These are phyloP conservation scores for Neofusicoccum laricinum DNA, from an alignment of 2,329 filamentous ascomycete species.

Conservation along the genomic window DNA sequence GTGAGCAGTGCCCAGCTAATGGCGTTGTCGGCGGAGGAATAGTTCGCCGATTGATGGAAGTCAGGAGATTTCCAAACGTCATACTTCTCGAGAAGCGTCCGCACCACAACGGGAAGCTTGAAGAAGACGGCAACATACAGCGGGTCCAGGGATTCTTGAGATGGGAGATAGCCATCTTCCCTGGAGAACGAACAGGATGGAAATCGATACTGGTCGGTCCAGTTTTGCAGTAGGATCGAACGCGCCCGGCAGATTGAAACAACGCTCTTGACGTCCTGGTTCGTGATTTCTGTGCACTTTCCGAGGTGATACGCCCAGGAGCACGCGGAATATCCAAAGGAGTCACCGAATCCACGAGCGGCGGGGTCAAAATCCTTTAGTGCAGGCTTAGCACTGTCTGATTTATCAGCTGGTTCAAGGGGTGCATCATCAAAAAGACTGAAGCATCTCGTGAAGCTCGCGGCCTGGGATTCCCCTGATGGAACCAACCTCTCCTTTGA, in stretches of 20 bases:
- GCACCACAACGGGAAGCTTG: background rate
- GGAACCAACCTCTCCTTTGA: background rate
- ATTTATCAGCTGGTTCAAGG: too few species aligned
- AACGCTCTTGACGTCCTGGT: background rate
- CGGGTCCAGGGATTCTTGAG: background rate
- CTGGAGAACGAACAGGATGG: background rate
- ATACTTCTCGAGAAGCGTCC: background rate
- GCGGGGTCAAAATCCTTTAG: background rate
- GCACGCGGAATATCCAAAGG: background rate
- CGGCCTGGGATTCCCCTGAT: background rate
- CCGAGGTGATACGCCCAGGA: background rate
- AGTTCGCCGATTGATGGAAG: background rate
- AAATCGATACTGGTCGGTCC: background rate
- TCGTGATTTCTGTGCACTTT: background rate
- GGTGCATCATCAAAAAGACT: background rate
- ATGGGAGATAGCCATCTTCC: background rate
- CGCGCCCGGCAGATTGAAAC: background rate
- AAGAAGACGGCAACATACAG: background rate
- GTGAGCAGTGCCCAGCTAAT: background rate
- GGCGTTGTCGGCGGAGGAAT: background rate
- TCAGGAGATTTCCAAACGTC: background rate
- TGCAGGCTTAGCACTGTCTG: background rate
- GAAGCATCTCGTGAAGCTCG: background rate
- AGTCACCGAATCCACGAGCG: background rate
- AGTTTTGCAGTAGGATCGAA: background rate